phyloP scores from a whole-genome alignment of 345 rosid genomes.

The Chamaenerion angustifolium region DNA sequence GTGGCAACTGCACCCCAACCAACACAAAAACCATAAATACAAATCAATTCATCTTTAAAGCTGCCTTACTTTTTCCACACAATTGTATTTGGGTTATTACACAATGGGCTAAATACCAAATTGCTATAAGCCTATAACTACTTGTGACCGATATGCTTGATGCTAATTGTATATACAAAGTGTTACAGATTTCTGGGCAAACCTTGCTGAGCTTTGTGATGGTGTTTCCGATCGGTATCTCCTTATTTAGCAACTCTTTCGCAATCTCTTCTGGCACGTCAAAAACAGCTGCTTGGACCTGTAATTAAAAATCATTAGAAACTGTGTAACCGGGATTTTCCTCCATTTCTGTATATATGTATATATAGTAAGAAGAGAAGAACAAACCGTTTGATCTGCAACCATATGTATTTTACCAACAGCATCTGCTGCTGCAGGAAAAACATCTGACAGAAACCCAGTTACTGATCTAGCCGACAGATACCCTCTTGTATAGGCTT shows the following conservation, averaged over 20 bases:
- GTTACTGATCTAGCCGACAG: conserved; percentile 81
- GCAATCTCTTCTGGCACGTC: conserved; percentile 94
- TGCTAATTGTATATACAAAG: no score
- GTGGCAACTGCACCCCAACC: conserved; percentile 46
- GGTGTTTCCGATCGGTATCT: conserved; percentile 69
- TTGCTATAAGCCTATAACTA: no score
- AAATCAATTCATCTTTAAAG: background rate
- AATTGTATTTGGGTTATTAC: no score
- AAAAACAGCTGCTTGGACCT: conserved; percentile 95
- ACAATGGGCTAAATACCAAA: no score
- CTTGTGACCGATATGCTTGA: no score
- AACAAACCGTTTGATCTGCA: conserved; percentile 78
- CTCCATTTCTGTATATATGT: no score
- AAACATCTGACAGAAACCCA: conserved; percentile 82
- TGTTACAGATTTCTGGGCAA: background rate
- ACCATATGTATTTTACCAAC: conserved; percentile 74
- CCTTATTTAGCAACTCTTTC: conserved; percentile 53
- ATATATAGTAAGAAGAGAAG: conserved; percentile 2
- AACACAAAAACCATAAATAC: background rate
- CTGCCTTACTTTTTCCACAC: background rate
- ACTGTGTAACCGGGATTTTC: no score
- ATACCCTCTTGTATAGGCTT: conserved; percentile 48
- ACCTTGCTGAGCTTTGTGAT: conserved; percentile 72
- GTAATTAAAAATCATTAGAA: conserved; percentile 4
- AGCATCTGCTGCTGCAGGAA: conserved; percentile 79